These are phyloP conservation scores for Pyrenophora teres DNA, from an alignment of 2,329 filamentous ascomycete species.

Conservation along the genomic window DNA sequence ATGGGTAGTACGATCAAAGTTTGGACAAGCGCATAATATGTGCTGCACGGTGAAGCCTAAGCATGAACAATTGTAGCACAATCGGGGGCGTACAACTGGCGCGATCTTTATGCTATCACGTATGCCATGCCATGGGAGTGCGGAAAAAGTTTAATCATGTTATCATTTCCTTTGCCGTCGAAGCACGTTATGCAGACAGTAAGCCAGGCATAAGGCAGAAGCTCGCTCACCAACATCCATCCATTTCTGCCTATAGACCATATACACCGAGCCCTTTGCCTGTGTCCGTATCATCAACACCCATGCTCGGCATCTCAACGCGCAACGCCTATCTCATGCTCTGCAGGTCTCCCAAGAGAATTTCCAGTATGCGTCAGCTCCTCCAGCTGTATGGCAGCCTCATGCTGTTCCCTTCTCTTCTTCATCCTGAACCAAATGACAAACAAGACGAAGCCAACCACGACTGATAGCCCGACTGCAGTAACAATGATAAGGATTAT, in stretches of 20 bases:
- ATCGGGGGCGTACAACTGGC: too few relatives aligned
- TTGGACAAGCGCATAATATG: too few relatives aligned
- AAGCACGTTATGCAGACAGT: too few relatives aligned
- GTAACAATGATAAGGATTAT: neutral
- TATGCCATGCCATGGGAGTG: too few relatives aligned
- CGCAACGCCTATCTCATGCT: neutral
- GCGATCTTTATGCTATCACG: too few relatives aligned
- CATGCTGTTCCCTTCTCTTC: slow-evolving; percentile 1
- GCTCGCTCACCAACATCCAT: neutral
- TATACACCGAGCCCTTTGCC: neutral
- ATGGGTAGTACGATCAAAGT: too few relatives aligned
- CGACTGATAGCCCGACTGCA: neutral
- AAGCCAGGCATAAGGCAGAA: too few relatives aligned
- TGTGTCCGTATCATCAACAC: neutral
- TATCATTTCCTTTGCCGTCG: too few relatives aligned
- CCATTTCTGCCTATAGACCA: neutral
- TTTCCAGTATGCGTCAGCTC: neutral
- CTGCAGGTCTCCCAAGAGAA: neutral
- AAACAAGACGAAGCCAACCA: neutral
- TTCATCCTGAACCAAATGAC: slow-evolving; percentile 3
- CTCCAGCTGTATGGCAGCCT: neutral
- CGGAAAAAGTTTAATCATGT: too few relatives aligned
- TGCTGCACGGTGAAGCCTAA: too few relatives aligned
- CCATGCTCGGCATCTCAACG: neutral
- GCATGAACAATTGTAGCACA: too few relatives aligned